A percentile compares a stretch with the other conserved stretches of the same genome.
Conservation (phyloP, 2,329 filamentous ascomycete genomes). For the Epichloe coenophiala region DNA sequence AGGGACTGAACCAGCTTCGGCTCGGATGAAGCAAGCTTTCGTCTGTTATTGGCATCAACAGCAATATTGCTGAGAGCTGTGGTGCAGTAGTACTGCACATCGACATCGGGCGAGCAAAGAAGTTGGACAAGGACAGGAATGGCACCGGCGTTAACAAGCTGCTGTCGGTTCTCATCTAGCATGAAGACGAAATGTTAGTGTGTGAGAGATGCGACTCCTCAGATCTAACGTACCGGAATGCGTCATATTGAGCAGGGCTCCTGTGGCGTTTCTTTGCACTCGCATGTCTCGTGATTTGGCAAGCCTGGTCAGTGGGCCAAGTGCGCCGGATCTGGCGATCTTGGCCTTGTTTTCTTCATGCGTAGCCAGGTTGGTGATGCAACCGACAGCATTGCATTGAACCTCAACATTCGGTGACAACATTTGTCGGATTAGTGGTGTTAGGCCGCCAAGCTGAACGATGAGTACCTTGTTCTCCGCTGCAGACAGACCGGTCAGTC, state of each 20-base stretch:
- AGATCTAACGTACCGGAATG: slow-evolving; percentile 61
- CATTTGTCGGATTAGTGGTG: slow-evolving; percentile 93
- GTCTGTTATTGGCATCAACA: slow-evolving; percentile 81
- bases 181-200: neutral
- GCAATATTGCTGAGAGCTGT: slow-evolving; percentile 98
- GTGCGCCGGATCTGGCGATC: slow-evolving; percentile 86
- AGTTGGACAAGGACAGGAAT: slow-evolving; percentile 95
- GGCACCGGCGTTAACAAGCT: slow-evolving; percentile 93
- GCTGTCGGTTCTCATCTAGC: slow-evolving; percentile 88
- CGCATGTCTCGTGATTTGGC: slow-evolving; percentile 98
- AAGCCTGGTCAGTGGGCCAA: slow-evolving; percentile 78
- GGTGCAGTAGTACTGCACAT: slow-evolving; percentile 99
- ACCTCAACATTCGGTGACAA: slow-evolving; percentile 96
- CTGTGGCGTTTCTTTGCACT: slow-evolving; percentile 93
- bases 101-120: slow-evolving; percentile 82
- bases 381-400: slow-evolving; percentile 96
- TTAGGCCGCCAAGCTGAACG: slow-evolving; percentile 78
- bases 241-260: slow-evolving; percentile 95
- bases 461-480: slow-evolving; percentile 97
- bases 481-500: slow-evolving; percentile 35
- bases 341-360: slow-evolving; percentile 99
- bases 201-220: neutral
- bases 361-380: slow-evolving; percentile 94
- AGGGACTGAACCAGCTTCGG: slow-evolving; percentile 84
- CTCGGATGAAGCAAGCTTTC: slow-evolving; percentile 82